Evolutionary conservation across 352 stramenopile species (phyloP).

Genomic region (Globisporangium abappressorium): DNA sequence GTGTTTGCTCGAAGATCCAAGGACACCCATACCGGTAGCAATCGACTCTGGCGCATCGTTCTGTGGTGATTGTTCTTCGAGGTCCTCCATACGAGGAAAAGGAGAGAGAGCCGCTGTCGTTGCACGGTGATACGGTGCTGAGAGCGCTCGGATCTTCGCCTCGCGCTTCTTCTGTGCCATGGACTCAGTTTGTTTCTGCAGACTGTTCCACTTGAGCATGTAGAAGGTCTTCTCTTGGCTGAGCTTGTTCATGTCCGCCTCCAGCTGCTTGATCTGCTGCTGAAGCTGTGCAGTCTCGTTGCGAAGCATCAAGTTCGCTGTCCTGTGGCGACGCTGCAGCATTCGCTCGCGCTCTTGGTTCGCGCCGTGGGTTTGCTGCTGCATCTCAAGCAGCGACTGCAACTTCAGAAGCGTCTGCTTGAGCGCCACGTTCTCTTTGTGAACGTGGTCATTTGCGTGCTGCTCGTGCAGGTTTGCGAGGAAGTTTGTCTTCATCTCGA

Average conservation of each 20-base stretch:
- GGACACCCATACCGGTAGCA: background rate
- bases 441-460: conserved; percentile 34
- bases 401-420: conserved; percentile 71
- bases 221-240: conserved; percentile 48
- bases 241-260: conserved; percentile 41
- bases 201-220: conserved; percentile 41
- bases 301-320: conserved; percentile 29
- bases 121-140: conserved; percentile 30
- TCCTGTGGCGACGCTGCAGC: conserved; percentile 35
- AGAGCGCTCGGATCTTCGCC: conserved; percentile 49
- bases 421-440: conserved; percentile 62
- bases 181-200: conserved; percentile 42
- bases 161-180: conserved; percentile 37
- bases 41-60: background rate
- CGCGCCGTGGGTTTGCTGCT: conserved; percentile 42
- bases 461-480: conserved; percentile 46
- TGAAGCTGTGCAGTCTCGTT: conserved; percentile 49
- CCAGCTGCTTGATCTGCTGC: conserved; percentile 44
- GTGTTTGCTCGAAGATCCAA: background rate
- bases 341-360: conserved; percentile 39
- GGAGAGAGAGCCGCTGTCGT: conserved; percentile 5
- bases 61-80: background rate
- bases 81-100: background rate
- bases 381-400: conserved; percentile 59
- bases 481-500: conserved; percentile 52